Conservation (phyloP, 2,329 filamentous ascomycete genomes). For the Botryosphaeria dothidea region DNA sequence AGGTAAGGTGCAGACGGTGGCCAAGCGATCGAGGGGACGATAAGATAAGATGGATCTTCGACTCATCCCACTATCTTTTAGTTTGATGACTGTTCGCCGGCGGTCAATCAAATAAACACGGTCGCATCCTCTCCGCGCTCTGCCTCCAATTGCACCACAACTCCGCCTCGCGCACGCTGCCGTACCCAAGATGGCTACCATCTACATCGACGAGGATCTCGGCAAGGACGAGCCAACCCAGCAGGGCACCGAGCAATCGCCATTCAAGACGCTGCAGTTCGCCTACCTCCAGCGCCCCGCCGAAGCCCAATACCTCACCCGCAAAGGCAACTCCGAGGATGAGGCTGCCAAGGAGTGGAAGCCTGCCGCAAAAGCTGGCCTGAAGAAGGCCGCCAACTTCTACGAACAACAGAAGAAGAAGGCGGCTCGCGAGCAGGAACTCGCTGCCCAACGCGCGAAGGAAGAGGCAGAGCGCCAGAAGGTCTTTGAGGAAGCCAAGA, state of each 20-base stretch:
- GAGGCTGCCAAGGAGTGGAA: conserved; percentile 72
- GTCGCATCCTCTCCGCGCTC: conserved; percentile 2
- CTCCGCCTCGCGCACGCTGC: neutral
- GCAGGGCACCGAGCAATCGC: conserved; percentile 70
- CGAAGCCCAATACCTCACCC: conserved; percentile 64
- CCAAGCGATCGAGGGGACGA: conserved; percentile 9
- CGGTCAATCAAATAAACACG: conserved; percentile 9
- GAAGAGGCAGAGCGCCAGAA: conserved; percentile 69
- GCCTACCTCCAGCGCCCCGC: conserved; percentile 73
- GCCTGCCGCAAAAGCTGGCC: conserved; percentile 76
- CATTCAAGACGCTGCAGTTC: conserved; percentile 78
- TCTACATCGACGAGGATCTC: conserved; percentile 80
- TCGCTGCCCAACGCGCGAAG: conserved; percentile 70
- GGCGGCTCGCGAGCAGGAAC: conserved; percentile 73
- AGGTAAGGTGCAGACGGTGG: neutral
- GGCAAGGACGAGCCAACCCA: conserved; percentile 67
- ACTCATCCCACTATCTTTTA: conserved; percentile 19
- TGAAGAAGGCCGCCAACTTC: conserved; percentile 80
- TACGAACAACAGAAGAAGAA: conserved; percentile 82
- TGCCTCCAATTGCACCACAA: conserved; percentile 7
- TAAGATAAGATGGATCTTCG: conserved; percentile 18
- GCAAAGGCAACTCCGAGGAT: conserved; percentile 63
- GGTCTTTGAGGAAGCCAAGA: conserved; percentile 80
- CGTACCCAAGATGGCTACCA: conserved; percentile 32
- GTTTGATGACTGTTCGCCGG: conserved; percentile 16